Base-by-base conservation (phyloP, 192 early-diverging fungal species). In the Mortierella antarctica region DNA sequence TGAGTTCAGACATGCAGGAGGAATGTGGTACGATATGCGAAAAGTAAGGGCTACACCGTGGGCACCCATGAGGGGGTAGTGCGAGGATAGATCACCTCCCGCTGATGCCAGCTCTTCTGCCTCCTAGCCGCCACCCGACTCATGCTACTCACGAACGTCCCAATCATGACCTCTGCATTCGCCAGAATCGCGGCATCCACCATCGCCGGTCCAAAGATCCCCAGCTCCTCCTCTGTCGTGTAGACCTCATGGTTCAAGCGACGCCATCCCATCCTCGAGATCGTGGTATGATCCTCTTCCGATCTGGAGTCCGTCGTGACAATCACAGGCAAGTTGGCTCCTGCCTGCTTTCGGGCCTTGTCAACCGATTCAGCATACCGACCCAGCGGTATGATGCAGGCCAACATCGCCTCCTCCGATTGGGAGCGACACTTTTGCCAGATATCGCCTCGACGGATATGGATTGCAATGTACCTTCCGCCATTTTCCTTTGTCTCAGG, bases 361-460 rank as follows among this genome's bases (percentile, higher is more conserved):
- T 80, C 70, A 6, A 80, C 70, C 4, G 70, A 47, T 45, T 80
- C 77, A 5, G 77, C 63, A 48, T 72, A 80, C 21, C 55, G 65
- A 5, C 77, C 70, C n/a, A 80, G 23, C 8, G 77, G 77, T 1
- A 44, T 52, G 23, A 80, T 57, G 46, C 77, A 80, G 3, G 45
- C 53, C 70, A 64, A 63, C 65, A 67, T 67, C 7, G 56, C 51
- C 13, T 65, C 67, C 41, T 56, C 49, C 4, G 54, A 39, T 41
- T 23, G 23, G n/a, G 41, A 21, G 0, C 77, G 65, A 51, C 77
- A 80, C 54, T 80, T 72, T 50, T 67, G 65, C 77, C 69, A 71
- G 23, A 80, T 80, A 47, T 80, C 76, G 13, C 76, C 76, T 67
- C 76, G 48, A 12, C 76, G 57, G 14, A 80, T 5, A 67, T 80